A percentile compares a stretch with the other conserved stretches of the same genome.
Conservation (phyloP, 2,329 filamentous ascomycete genomes). For the Dactylella cylindrospora region DNA sequence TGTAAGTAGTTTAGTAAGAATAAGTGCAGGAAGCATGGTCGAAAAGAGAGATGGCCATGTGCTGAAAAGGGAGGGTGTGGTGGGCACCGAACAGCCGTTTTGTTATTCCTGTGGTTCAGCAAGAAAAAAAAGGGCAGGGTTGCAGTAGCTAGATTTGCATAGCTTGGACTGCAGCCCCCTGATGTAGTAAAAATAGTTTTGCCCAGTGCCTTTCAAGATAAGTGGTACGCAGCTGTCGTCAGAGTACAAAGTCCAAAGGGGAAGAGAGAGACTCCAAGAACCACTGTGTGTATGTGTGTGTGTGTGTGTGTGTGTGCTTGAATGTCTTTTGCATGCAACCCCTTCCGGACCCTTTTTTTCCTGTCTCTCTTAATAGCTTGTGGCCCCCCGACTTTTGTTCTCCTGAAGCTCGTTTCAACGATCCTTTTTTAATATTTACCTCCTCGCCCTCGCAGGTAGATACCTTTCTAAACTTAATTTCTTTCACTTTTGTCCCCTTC, state of each 20-base stretch:
- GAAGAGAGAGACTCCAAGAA: slow-evolving; percentile 14
- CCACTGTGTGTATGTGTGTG: slow-evolving; percentile 1
- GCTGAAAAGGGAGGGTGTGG: background rate
- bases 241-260: slow-evolving; percentile 16
- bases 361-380: no score
- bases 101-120: slow-evolving; percentile 21
- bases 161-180: slow-evolving; percentile 42
- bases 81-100: background rate
- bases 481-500: no score
- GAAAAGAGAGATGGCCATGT: slow-evolving; percentile 13
- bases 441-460: no score
- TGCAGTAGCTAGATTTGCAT: slow-evolving; percentile 41
- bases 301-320: background rate
- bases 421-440: no score
- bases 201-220: background rate
- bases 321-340: slow-evolving; percentile 9
- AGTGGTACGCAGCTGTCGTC: slow-evolving; percentile 40
- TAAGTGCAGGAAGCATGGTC: no score
- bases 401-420: no score
- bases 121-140: slow-evolving; percentile 6
- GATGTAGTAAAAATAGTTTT: slow-evolving; percentile 43
- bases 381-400: no score
- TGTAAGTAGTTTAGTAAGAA: no score
- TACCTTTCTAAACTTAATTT: no score
- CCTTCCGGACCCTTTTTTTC: slow-evolving; percentile 39